Conservation (phyloP, 2,329 filamentous ascomycete genomes). For the Reticulascus tulasneorum region DNA sequence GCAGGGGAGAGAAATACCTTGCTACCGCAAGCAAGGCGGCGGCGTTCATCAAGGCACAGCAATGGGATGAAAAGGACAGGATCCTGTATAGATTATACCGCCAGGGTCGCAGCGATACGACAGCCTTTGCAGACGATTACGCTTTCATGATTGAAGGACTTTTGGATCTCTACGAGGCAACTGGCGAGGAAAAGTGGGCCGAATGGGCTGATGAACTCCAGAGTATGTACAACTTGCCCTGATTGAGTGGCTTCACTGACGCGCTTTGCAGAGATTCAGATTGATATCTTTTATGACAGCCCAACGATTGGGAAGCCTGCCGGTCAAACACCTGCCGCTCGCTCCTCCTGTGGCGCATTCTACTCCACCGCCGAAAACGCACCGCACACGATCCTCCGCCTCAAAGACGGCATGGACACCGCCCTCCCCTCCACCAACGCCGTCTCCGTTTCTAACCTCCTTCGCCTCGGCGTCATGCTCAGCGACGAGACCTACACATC, state of each 20-base stretch:
- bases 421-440: constrained; percentile 88
- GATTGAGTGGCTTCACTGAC: constrained; percentile 12
- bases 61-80: constrained; percentile 64
- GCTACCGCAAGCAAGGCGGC: constrained; percentile 64
- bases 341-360: constrained; percentile 57
- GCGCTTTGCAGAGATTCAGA: constrained; percentile 60
- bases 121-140: constrained; percentile 91
- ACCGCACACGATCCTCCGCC: constrained; percentile 70
- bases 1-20: constrained; percentile 58
- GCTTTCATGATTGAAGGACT: constrained; percentile 82
- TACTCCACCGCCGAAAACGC: constrained; percentile 64
- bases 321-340: constrained; percentile 32
- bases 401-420: constrained; percentile 95
- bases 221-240: constrained; percentile 39
- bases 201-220: constrained; percentile 81
- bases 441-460: constrained; percentile 80
- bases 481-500: constrained; percentile 60
- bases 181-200: constrained; percentile 70
- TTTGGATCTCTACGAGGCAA: constrained; percentile 79
- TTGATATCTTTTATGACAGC: constrained; percentile 71
- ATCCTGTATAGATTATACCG: constrained; percentile 73
- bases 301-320: constrained; percentile 22
- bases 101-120: constrained; percentile 58
- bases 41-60: constrained; percentile 64
- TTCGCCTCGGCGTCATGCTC: constrained; percentile 69